These are phyloP conservation scores for Aspergillus cejpii DNA, from an alignment of 2,329 filamentous ascomycete species.

Conservation along the genomic window DNA sequence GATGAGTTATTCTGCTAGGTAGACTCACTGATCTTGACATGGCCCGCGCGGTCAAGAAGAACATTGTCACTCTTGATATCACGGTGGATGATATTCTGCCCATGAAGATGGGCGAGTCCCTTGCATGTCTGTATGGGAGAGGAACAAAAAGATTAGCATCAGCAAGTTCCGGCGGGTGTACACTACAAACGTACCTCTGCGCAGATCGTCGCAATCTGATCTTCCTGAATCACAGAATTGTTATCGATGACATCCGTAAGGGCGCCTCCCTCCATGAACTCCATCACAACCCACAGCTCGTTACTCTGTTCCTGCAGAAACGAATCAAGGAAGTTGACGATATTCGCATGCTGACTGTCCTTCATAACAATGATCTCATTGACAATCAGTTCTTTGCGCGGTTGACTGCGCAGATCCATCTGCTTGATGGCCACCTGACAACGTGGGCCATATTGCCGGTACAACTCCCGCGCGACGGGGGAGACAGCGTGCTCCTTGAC, in stretches of 20 bases:
- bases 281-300: constrained; percentile 99
- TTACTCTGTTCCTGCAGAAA: constrained; percentile 91
- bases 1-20: not conserved
- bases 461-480: constrained; percentile 66
- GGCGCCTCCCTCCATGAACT: constrained; percentile 98
- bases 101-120: constrained; percentile 87
- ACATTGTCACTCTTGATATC: constrained; percentile 99
- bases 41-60: constrained; percentile 83
- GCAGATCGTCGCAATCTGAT: constrained; percentile 97
- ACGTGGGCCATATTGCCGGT: constrained; percentile 70
- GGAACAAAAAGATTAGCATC: not conserved
- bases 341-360: constrained; percentile 95
- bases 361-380: constrained; percentile 99
- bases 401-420: constrained; percentile 97
- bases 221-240: constrained; percentile 85
- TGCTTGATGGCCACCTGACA: constrained; percentile 98
- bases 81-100: constrained; percentile 94
- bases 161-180: not conserved
- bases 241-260: constrained; percentile 98
- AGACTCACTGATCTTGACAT: constrained; percentile 90
- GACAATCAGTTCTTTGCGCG: constrained; percentile 94
- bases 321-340: constrained; percentile 96
- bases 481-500: constrained; percentile 85
- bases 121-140: constrained; percentile 68
- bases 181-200: constrained; percentile 62